These are phyloP conservation scores for Aspergillus sp. DNA, from an alignment of 2,329 filamentous ascomycete genomes.

Conservation along the genomic window DNA sequence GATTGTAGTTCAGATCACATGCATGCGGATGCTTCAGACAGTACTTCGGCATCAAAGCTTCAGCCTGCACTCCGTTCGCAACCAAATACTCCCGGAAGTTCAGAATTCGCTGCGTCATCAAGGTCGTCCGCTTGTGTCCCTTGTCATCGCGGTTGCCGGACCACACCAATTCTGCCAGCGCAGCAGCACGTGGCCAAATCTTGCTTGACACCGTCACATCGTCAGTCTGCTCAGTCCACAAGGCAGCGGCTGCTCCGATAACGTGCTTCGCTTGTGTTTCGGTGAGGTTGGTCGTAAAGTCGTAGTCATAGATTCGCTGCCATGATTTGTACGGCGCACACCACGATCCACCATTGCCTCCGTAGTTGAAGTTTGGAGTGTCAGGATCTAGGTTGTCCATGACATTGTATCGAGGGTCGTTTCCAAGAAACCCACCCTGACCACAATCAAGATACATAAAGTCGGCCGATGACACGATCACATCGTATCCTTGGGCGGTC, in stretches of 20 bases:
- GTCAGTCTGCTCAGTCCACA: conserved; percentile 52
- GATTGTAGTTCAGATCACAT: conserved; percentile 50
- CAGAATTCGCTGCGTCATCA: conserved; percentile 50
- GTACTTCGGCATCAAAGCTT: conserved; percentile 51
- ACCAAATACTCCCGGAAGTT: conserved; percentile 57
- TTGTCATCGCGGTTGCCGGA: conserved; percentile 46
- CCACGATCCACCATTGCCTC: conserved; percentile 50
- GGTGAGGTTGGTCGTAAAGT: conserved; percentile 48
- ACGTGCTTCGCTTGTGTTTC: conserved; percentile 42
- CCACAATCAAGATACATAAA: conserved; percentile 55
- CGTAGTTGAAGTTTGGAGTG: conserved; percentile 48
- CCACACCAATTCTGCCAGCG: conserved; percentile 51
- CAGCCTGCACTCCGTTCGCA: conserved; percentile 47
- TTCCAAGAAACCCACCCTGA: conserved; percentile 48
- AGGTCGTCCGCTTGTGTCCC: conserved; percentile 47
- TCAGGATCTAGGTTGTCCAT: conserved; percentile 45
- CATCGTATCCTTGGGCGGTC: conserved; percentile 45
- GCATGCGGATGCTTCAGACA: conserved; percentile 53
- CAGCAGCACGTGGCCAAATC: conserved; percentile 53
- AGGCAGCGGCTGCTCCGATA: conserved; percentile 46
- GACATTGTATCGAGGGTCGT: conserved; percentile 52
- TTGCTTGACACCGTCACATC: conserved; percentile 45
- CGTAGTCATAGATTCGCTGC: conserved; percentile 55
- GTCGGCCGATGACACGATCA: conserved; percentile 51
- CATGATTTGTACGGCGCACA: conserved; percentile 55